Conservation (phyloP, 768 basidiomycete genomes). For the Fomitopsis pulvina region DNA sequence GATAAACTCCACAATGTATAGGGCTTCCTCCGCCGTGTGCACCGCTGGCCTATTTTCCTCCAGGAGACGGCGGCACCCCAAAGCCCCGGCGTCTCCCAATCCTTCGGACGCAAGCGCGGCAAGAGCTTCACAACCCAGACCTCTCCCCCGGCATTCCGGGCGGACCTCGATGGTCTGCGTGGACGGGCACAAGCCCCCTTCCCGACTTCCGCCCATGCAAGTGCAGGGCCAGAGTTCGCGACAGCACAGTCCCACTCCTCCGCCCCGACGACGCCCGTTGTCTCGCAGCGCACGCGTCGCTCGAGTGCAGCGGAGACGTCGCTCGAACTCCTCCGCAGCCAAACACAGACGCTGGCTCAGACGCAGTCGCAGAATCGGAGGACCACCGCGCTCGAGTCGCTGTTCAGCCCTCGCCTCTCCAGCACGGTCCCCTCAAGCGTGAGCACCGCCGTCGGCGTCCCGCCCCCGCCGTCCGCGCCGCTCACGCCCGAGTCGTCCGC, state of each 20-base stretch:
- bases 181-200: slow-evolving; percentile 16
- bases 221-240: slow-evolving; percentile 24
- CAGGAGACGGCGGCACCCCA: slow-evolving; percentile 3
- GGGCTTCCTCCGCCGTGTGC: slow-evolving; percentile 90
- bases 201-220: slow-evolving; percentile 13
- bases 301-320: slow-evolving; percentile 65
- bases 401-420: neutral
- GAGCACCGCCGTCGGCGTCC: slow-evolving; percentile 1
- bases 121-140: slow-evolving; percentile 8
- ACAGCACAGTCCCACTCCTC: slow-evolving; percentile 12
- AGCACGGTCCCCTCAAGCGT: neutral
- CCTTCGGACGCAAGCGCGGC: slow-evolving; percentile 15
- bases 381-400: neutral
- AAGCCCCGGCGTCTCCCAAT: slow-evolving; percentile 1
- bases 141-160: neutral
- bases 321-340: slow-evolving; percentile 55
- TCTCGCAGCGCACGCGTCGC: slow-evolving; percentile 27
- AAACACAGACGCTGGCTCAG: slow-evolving; percentile 32
- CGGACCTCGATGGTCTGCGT: slow-evolving; percentile 9
- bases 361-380: no score
- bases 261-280: slow-evolving; percentile 12
- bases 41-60: slow-evolving; percentile 85
- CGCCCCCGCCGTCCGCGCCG: slow-evolving; percentile 3
- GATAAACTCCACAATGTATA: slow-evolving; percentile 17
- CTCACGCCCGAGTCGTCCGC: neutral